These are phyloP conservation scores for Hypsizygus marmoreus DNA, from an alignment of 768 basidiomycete genomes.

Conservation along the genomic window DNA sequence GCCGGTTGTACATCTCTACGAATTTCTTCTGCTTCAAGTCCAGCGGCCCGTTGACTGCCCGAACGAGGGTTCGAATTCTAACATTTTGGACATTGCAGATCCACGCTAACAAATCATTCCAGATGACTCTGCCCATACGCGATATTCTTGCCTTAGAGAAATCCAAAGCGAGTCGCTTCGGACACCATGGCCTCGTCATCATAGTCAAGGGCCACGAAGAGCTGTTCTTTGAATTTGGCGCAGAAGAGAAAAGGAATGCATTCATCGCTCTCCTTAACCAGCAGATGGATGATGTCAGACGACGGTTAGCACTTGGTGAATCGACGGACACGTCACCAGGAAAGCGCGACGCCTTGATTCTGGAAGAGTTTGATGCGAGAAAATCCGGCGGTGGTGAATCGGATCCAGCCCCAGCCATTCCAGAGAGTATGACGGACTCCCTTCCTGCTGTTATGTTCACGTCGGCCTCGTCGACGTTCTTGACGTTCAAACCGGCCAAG, in stretches of 20 bases:
- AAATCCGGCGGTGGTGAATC: slow-evolving; percentile 36
- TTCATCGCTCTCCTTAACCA: slow-evolving; percentile 76
- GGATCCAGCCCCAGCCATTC: slow-evolving; percentile 42
- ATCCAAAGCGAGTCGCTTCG: slow-evolving; percentile 86
- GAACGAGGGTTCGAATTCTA: slow-evolving; percentile 72
- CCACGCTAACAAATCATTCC: slow-evolving; percentile 2
- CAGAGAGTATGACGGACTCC: slow-evolving; percentile 66
- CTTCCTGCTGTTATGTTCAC: slow-evolving; percentile 95
- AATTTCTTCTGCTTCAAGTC: slow-evolving; percentile 96
- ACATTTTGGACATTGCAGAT: neutral
- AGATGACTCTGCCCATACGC: slow-evolving; percentile 95
- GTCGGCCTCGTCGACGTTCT: slow-evolving; percentile 91
- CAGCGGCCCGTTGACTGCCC: slow-evolving; percentile 71
- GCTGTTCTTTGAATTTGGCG: slow-evolving; percentile 92
- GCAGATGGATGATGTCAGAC: slow-evolving; percentile 75
- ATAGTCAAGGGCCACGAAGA: slow-evolving; percentile 97
- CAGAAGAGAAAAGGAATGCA: slow-evolving; percentile 76
- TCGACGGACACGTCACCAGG: slow-evolving; percentile 45
- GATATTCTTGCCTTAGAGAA: slow-evolving; percentile 86
- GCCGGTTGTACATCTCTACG: slow-evolving; percentile 87
- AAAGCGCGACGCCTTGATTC: slow-evolving; percentile 71
- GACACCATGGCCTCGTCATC: slow-evolving; percentile 85
- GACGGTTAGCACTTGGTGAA: slow-evolving; percentile 48
- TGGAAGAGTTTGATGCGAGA: slow-evolving; percentile 81
- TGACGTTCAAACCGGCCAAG: slow-evolving; percentile 92